Base-by-base conservation (phyloP, 495 filamentous ascomycete species). In the Elaphomyces granulatus region DNA sequence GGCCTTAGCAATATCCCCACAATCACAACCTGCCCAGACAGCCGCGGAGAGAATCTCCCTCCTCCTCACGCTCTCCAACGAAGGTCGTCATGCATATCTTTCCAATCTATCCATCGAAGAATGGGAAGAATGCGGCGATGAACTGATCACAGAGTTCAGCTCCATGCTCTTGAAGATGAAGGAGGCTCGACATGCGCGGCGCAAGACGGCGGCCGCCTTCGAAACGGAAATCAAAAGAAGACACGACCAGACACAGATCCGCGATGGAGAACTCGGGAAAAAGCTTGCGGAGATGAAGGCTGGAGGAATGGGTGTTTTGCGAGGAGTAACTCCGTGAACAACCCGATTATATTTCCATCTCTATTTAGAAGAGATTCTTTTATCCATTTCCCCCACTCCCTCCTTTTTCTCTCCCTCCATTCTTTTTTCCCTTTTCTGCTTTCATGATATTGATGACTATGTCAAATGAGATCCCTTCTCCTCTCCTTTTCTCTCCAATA, bases 51-150 rank as follows among this genome's bases (percentile, higher is more conserved):
- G 53, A 15, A 50, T 59, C 8, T 50, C 56, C 7, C 46, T 52
- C 18, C 45, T 64, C 15, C 41, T 61, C 15, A 34, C 41, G 1
- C 44, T 61, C 6, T 32, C 51, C 4, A 59, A 54, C 1, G 21
- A 62, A 15, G 66, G 72, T 14, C 79, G 83, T 42, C 60, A 61
- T 35, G 55, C 63, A 1, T 83, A 85, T 54, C 77, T 87, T 45
- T 58, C 67, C 8, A 68, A 67, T 3, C 61, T 93, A 50, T 51
- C 71, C 2, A 67, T 83, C 16, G 62, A 71, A 18, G 79, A 88
- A 52, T 90, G 86, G 80, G 86, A 94, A 52, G 68, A 80, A 35
- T 74, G 78, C 10, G 86, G 86, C 6, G 83, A 94, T 44, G 77
- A 81, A 66, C 74, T 94, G 31, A 59, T 88, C 10, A 73, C 75